phyloP scores from a whole-genome alignment of 129 eudicot genomes.

The Chrysanthemum makinoi region DNA sequence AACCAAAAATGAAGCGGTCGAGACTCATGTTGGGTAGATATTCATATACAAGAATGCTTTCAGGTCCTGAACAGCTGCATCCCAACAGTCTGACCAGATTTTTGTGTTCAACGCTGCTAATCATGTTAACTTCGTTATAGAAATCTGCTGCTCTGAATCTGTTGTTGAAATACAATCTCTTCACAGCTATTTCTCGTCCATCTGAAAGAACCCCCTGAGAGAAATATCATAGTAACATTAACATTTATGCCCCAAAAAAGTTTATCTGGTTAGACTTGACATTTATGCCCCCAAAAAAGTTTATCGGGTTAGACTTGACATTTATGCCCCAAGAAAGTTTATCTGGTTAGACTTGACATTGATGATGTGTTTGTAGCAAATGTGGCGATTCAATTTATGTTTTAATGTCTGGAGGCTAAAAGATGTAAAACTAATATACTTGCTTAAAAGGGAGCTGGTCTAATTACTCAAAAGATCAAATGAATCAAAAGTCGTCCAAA shows the following conservation, averaged over 20 bases:
- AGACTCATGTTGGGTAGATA: constrained; percentile 74
- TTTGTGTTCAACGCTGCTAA: constrained; percentile 72
- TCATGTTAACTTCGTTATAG: constrained; percentile 76
- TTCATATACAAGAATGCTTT: constrained; percentile 81
- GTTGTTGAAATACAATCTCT: constrained; percentile 84
- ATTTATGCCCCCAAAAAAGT: background rate
- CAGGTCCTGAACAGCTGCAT: constrained; percentile 84
- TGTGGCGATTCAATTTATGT: background rate
- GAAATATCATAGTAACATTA: constrained; percentile 6
- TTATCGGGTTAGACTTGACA: background rate
- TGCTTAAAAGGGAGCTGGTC: background rate
- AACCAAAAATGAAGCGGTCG: constrained; percentile 69
- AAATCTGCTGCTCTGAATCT: constrained; percentile 86
- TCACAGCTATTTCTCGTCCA: constrained; percentile 92
- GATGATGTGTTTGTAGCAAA: background rate
- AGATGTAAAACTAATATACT: background rate
- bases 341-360: background rate
- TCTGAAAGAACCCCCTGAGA: constrained; percentile 72
- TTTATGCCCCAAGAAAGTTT: no score
- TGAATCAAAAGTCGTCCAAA: background rate
- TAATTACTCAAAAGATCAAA: background rate
- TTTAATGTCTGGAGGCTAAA: background rate
- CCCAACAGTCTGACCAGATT: constrained; percentile 80
- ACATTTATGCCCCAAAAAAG: background rate
- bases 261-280: background rate